Evolutionary conservation across 2,329 filamentous ascomycete species (phyloP).

Genomic region (Curvularia eragrostidis): DNA sequence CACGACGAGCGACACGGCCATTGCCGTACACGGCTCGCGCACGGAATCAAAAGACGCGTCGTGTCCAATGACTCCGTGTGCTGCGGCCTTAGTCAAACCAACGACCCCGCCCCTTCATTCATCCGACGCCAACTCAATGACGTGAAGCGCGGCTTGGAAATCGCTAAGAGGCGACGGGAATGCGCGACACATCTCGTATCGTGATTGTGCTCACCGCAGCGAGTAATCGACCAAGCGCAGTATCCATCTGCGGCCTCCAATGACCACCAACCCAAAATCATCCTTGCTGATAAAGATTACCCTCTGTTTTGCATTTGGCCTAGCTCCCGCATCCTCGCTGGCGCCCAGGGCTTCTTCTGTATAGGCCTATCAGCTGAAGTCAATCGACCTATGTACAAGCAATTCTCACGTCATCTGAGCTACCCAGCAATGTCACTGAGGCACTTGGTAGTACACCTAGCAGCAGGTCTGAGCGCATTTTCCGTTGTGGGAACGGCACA

Average conservation of each 20-base stretch:
- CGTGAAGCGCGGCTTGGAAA: constrained; percentile 23
- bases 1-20: constrained; percentile 1
- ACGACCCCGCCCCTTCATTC: constrained; percentile 5
- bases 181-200: constrained; percentile 17
- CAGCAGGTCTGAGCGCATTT: constrained; percentile 22
- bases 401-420: constrained; percentile 24
- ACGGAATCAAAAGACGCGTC: not conserved
- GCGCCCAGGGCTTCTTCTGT: constrained; percentile 1
- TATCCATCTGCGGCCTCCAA: not conserved
- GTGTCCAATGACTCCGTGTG: not conserved
- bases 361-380: constrained; percentile 5
- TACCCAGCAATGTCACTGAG: constrained; percentile 29
- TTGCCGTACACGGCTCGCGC: constrained; percentile 3
- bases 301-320: not conserved
- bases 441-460: constrained; percentile 33
- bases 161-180: constrained; percentile 23
- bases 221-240: constrained; percentile 11
- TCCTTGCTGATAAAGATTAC: not conserved
- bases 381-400: not conserved
- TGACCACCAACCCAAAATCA: not conserved
- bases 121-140: constrained; percentile 20
- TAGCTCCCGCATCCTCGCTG: constrained; percentile 5
- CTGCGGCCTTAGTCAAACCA: constrained; percentile 10
- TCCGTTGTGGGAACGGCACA: constrained; percentile 31
- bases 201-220: constrained; percentile 7